phyloP scores from a whole-genome alignment of 495 filamentous ascomycete genomes.

The Trichodelitschia bisporula region DNA sequence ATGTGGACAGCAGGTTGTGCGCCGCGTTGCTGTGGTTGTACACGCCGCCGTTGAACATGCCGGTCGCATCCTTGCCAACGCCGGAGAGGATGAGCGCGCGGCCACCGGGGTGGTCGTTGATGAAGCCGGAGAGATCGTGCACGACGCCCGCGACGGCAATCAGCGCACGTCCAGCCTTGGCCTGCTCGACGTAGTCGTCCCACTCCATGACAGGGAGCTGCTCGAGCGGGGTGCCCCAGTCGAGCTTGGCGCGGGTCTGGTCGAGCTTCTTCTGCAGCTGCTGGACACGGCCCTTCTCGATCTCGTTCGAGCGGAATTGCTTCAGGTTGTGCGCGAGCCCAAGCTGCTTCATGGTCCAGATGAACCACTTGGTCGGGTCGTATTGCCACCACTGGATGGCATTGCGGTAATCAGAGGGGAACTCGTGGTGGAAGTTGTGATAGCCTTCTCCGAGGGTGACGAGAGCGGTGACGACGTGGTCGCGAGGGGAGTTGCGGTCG shows the following conservation, averaged over 20 bases:
- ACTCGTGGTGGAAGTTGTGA: constrained; percentile 99
- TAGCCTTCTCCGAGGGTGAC: constrained; percentile 95
- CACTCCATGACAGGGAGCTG: constrained; percentile 85
- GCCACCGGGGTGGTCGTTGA: constrained; percentile 92
- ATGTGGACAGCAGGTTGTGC: constrained; percentile 89
- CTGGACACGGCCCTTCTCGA: constrained; percentile 95
- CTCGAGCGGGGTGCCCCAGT: constrained; percentile 91
- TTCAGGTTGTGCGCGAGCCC: constrained; percentile 90
- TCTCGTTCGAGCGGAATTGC: constrained; percentile 93
- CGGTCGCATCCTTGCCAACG: constrained; percentile 92
- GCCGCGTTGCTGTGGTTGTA: constrained; percentile 96
- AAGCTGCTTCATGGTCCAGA: constrained; percentile 83
- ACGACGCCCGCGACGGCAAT: constrained; percentile 83
- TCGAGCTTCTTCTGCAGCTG: constrained; percentile 98
- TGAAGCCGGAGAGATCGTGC: constrained; percentile 85
- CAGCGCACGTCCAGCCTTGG: constrained; percentile 68
- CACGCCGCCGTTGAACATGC: constrained; percentile 97
- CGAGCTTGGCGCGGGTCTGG: constrained; percentile 71
- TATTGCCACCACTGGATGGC: constrained; percentile 97
- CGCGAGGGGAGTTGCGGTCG: constrained; percentile 92
- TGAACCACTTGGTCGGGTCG: constrained; percentile 95
- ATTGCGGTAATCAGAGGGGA: constrained; percentile 97
- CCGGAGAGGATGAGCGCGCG: constrained; percentile 82
- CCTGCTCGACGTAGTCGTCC: constrained; percentile 80
- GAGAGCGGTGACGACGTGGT: constrained; percentile 86